A percentile compares a stretch with the other conserved stretches of the same genome.
These are phyloP conservation scores for Beauveria rudraprayagi DNA, from an alignment of 2,329 filamentous ascomycete genomes.

Conservation along the genomic window DNA sequence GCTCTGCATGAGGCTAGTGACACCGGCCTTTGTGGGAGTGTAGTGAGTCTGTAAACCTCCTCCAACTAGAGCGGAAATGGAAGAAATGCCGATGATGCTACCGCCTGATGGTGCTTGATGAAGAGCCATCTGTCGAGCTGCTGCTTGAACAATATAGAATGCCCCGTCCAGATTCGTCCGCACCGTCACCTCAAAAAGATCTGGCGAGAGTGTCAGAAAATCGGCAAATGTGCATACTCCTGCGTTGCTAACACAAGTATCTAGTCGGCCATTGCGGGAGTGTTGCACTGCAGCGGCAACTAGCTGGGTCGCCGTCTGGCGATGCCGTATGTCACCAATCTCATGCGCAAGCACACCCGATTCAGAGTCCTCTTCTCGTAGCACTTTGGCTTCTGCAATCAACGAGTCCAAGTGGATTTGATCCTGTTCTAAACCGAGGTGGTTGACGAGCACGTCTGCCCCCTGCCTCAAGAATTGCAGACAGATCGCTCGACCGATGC, in stretches of 20 bases:
- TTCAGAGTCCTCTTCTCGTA: conserved; percentile 22
- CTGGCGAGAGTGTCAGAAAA: conserved; percentile 65
- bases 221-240: conserved; percentile 84
- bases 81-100: conserved; percentile 69
- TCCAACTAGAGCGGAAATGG: conserved; percentile 68
- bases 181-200: conserved; percentile 64
- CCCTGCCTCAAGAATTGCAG: conserved; percentile 72
- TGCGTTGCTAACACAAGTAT: conserved; percentile 82
- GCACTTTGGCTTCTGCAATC: conserved; percentile 39
- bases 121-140: conserved; percentile 70
- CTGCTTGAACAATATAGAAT: conserved; percentile 83
- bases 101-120: conserved; percentile 58
- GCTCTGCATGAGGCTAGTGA: conserved; percentile 75
- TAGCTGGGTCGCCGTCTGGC: conserved; percentile 60
- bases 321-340: conserved; percentile 68
- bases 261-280: conserved; percentile 50
- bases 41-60: conserved; percentile 76
- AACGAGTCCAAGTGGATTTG: conserved; percentile 44
- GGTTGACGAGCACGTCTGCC: conserved; percentile 72
- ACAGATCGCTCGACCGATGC: conserved; percentile 79
- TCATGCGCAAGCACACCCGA: conserved; percentile 42
- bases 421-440: conserved; percentile 55
- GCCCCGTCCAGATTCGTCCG: conserved; percentile 77
- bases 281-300: conserved; percentile 56
- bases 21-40: conserved; percentile 80